These are phyloP conservation scores for Carex pumila DNA, from an alignment of 176 grass and related monocot species.

Conservation along the genomic window DNA sequence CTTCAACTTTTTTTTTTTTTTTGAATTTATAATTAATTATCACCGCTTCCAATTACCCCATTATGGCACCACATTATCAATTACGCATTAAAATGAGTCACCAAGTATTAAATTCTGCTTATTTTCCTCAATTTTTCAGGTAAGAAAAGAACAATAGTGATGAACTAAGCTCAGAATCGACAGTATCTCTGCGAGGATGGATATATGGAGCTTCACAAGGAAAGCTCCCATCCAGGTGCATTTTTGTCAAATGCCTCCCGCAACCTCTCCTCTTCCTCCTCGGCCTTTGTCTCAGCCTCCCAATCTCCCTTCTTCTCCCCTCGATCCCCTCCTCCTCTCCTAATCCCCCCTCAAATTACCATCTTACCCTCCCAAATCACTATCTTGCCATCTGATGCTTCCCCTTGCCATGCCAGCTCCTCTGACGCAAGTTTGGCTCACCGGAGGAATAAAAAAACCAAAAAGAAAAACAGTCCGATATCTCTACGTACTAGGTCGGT, in stretches of 20 bases:
- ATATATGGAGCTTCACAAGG: conserved; percentile 95
- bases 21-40: neutral
- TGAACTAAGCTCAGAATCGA: conserved; percentile 14
- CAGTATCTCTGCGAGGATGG: conserved; percentile 27
- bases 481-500: neutral
- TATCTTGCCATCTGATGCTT: conserved; percentile 40
- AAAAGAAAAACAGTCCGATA: conserved; percentile 14
- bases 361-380: conserved; percentile 16
- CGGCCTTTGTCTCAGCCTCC: conserved; percentile 83
- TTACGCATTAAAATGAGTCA: neutral
- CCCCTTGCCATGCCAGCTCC: conserved; percentile 50
- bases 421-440: conserved; percentile 62
- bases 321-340: conserved; percentile 37
- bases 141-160: neutral
- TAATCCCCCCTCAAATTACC: conserved; percentile 23
- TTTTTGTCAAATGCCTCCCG: conserved; percentile 53
- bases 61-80: neutral
- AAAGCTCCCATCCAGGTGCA: conserved; percentile 66
- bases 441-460: conserved; percentile 25
- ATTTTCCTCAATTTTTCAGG: neutral
- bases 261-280: conserved; percentile 85
- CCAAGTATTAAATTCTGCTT: neutral
- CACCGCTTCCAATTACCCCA: neutral
- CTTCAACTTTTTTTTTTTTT: neutral
- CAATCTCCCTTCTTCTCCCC: conserved; percentile 97